These are phyloP conservation scores for Fusarium brachygibbosum DNA, from an alignment of 2,329 filamentous ascomycete species.

Conservation along the genomic window DNA sequence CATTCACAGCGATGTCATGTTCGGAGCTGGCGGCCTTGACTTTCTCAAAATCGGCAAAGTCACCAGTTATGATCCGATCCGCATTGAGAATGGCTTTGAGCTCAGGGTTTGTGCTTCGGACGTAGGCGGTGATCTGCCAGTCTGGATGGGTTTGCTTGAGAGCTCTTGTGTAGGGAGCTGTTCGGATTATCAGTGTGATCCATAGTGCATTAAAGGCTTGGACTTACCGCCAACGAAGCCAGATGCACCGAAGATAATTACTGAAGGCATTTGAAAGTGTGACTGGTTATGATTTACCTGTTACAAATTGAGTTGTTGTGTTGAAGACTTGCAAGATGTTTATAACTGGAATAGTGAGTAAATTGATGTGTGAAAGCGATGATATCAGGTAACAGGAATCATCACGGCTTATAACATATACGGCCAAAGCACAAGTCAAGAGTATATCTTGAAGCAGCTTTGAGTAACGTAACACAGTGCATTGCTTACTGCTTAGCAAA, in stretches of 20 bases:
- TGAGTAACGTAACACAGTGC: rapidly evolving
- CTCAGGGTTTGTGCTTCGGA: background rate
- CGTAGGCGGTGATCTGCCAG: constrained; percentile 16
- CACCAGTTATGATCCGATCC: background rate
- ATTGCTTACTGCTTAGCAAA: rapidly evolving
- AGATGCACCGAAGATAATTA: constrained; percentile 23
- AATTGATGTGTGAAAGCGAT: background rate
- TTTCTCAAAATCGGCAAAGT: constrained; percentile 16
- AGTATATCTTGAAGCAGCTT: background rate
- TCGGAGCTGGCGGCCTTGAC: constrained; percentile 7
- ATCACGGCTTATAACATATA: background rate
- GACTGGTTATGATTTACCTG: background rate
- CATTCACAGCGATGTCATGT: constrained; percentile 18
- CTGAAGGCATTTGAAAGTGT: constrained; percentile 6
- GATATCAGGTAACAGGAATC: background rate
- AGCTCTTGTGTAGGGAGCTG: constrained; percentile 10
- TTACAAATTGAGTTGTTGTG: background rate
- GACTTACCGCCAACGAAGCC: constrained; percentile 20
- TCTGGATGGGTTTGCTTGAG: constrained; percentile 24
- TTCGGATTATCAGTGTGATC: rapidly evolving
- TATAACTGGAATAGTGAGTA: too few relatives aligned
- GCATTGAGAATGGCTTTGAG: background rate
- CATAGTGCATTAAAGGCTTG: background rate
- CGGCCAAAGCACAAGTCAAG: rapidly evolving
- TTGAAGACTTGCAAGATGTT: rapidly evolving